phyloP scores from a whole-genome alignment of 129 eudicot genomes.

The Deinandra increscens region DNA sequence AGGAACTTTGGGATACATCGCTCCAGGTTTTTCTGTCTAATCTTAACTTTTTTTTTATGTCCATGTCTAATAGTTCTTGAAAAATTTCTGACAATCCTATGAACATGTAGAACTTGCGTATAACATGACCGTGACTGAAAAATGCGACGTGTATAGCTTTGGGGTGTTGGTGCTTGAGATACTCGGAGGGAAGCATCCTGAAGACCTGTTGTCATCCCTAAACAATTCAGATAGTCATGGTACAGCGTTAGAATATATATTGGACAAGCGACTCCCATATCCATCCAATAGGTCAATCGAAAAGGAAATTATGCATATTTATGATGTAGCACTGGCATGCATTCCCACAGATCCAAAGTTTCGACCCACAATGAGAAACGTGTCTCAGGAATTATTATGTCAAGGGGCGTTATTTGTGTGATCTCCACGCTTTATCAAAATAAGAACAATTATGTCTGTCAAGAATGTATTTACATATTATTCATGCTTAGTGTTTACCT shows the following conservation, averaged over 20 bases:
- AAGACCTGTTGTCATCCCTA: constrained; percentile 19
- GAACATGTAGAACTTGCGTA: constrained; percentile 28
- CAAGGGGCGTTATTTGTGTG: too few relatives aligned
- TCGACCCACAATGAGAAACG: constrained; percentile 25
- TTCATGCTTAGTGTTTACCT: constrained; percentile 1
- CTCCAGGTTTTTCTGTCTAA: constrained; percentile 32
- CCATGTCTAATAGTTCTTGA: neutral
- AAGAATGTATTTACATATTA: too few relatives aligned
- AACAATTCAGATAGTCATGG: neutral
- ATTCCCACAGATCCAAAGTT: constrained; percentile 18
- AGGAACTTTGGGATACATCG: constrained; percentile 43
- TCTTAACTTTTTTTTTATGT: neutral
- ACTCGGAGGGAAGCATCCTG: constrained; percentile 28
- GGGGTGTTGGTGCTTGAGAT: constrained; percentile 27
- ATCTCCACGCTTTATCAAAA: too few relatives aligned
- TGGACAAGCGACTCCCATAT: constrained; percentile 29
- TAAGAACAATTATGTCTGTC: too few relatives aligned
- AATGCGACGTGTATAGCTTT: constrained; percentile 31
- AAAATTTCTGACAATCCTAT: neutral
- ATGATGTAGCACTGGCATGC: constrained; percentile 19
- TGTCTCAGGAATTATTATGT: constrained; percentile 21
- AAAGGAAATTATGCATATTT: constrained; percentile 9
- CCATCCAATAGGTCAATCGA: constrained; percentile 23
- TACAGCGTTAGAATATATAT: neutral
- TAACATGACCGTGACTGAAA: constrained; percentile 13